A percentile compares a stretch with the other conserved stretches of the same genome.
Evolutionary conservation across 2,329 filamentous ascomycete species (phyloP).

Genomic region (Fusarium multiceps): DNA sequence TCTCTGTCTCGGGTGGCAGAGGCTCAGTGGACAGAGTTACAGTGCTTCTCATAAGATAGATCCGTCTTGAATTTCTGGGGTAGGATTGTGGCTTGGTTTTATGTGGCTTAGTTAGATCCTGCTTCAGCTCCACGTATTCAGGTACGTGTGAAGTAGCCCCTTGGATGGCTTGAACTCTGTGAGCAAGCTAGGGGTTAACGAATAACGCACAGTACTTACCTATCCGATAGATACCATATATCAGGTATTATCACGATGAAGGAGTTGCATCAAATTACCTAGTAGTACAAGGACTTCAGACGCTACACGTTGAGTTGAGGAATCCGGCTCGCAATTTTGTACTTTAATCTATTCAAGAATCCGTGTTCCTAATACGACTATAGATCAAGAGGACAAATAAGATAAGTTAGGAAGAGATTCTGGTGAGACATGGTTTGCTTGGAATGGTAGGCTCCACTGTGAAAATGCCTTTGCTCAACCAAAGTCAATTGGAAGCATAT

Average conservation of each 20-base stretch:
- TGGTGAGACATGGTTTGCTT: background rate
- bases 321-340: background rate
- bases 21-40: slow-evolving; percentile 34
- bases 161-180: background rate
- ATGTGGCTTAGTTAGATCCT: slow-evolving; percentile 27
- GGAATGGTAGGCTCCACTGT: background rate
- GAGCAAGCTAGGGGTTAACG: background rate
- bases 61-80: slow-evolving; percentile 29
- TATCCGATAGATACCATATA: background rate
- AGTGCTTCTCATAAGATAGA: slow-evolving; percentile 23
- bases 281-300: background rate
- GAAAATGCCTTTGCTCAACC: background rate
- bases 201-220: too few relatives aligned
- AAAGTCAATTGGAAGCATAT: background rate
- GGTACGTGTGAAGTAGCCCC: background rate
- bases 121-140: slow-evolving; percentile 14
- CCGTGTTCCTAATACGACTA: background rate
- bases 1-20: slow-evolving; percentile 25
- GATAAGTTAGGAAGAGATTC: background rate
- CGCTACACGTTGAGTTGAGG: background rate
- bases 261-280: background rate
- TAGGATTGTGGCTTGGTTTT: slow-evolving; percentile 20
- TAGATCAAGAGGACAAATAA: too few relatives aligned
- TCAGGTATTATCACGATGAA: background rate
- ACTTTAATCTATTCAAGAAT: background rate